These are phyloP conservation scores for Conidiobolus incongruus DNA, from an alignment of 371 early-diverging fungal genomes.

Conservation along the genomic window DNA sequence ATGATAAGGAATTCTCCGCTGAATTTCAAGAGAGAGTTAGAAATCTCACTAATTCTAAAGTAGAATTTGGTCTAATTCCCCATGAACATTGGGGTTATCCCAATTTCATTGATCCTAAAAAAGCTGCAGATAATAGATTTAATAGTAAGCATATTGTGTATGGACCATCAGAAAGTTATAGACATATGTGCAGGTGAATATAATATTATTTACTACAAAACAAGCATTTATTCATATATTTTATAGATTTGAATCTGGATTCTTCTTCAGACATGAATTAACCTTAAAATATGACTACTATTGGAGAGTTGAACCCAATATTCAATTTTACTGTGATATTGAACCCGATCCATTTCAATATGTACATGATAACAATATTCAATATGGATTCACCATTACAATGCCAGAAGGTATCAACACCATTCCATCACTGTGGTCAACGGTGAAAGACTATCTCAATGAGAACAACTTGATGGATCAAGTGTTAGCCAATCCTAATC, in stretches of 20 bases:
- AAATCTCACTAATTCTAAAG: constrained; percentile 22
- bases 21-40: constrained; percentile 35
- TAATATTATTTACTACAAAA: constrained; percentile 5
- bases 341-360: constrained; percentile 75
- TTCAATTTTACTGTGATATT: constrained; percentile 63
- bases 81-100: constrained; percentile 66
- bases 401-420: constrained; percentile 53
- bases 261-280: constrained; percentile 65
- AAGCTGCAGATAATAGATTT: constrained; percentile 36
- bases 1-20: constrained; percentile 54
- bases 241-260: constrained; percentile 54
- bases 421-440: constrained; percentile 55
- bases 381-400: constrained; percentile 66
- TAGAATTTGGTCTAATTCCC: constrained; percentile 48
- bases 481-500: too few relatives aligned
- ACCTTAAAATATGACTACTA: constrained; percentile 66
- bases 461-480: constrained; percentile 10
- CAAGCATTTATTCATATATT: too few relatives aligned
- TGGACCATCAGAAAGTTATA: constrained; percentile 62
- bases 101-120: constrained; percentile 43
- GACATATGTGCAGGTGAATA: constrained; percentile 64
- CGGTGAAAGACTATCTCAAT: constrained; percentile 22
- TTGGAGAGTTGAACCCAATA: constrained; percentile 87
- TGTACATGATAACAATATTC: constrained; percentile 57
- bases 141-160: constrained; percentile 36